These are phyloP conservation scores for Lachnellula arida DNA, from an alignment of 2,329 filamentous ascomycete species.

Conservation along the genomic window DNA sequence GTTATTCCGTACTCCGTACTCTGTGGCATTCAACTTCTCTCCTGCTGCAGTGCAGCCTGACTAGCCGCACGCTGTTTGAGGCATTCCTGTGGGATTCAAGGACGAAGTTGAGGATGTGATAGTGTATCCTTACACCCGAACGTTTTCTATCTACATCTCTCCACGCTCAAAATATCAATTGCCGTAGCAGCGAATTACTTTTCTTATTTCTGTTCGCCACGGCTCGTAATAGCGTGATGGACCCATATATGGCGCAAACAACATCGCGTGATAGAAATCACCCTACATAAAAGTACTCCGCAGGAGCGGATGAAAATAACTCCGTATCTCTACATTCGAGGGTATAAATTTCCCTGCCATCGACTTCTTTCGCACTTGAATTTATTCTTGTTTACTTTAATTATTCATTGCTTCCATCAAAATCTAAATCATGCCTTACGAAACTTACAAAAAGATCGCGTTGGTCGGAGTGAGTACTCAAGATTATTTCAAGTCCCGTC, in stretches of 20 bases:
- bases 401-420: background rate
- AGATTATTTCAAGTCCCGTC: background rate
- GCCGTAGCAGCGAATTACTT: too few species aligned
- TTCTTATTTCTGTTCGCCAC: too few species aligned
- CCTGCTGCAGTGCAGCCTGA: too few species aligned
- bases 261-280: background rate
- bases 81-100: too few species aligned
- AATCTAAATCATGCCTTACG: constrained; percentile 15
- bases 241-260: background rate
- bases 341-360: background rate
- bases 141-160: too few species aligned
- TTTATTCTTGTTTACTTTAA: background rate
- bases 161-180: too few species aligned
- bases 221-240: too few species aligned
- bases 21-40: too few species aligned
- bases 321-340: background rate
- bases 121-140: too few species aligned
- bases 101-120: too few species aligned
- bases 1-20: too few species aligned
- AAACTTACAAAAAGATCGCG: constrained; percentile 20
- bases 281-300: background rate
- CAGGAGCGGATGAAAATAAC: background rate
- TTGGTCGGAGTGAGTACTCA: constrained; percentile 19
- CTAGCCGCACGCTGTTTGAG: too few species aligned
- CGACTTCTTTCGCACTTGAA: background rate